Percentiles rank a stretch among this genome's conserved stretches.
Evolutionary conservation across 1,139 yeast genomes (phyloP).

Genomic region (Schwanniomyces etchellsii): DNA sequence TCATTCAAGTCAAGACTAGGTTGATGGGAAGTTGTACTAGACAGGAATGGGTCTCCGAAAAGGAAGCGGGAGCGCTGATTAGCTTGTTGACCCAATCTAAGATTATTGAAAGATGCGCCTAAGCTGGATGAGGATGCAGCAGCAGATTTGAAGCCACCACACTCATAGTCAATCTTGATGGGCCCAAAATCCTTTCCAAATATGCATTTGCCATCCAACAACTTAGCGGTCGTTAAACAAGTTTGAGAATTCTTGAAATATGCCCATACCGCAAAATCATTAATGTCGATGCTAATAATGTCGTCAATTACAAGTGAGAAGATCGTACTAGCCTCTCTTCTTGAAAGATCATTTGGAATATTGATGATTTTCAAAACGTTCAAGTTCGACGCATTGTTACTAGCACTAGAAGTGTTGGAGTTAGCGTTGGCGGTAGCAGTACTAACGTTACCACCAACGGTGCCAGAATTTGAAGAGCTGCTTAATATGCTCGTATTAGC

Average conservation of each 20-base stretch:
- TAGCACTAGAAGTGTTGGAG: background rate
- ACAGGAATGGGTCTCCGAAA: constrained; percentile 58
- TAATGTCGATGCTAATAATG: constrained; percentile 51
- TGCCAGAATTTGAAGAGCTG: constrained; percentile 1
- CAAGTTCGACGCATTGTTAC: constrained; percentile 2
- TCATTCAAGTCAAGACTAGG: constrained; percentile 26
- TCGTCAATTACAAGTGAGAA: constrained; percentile 81
- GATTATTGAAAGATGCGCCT: constrained; percentile 15
- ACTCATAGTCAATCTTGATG: constrained; percentile 46
- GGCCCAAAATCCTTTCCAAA: constrained; percentile 59
- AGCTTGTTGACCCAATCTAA: constrained; percentile 12
- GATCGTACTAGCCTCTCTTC: constrained; percentile 71
- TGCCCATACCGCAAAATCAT: constrained; percentile 49
- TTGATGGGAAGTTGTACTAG: constrained; percentile 4
- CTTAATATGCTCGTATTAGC: background rate
- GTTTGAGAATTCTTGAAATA: constrained; percentile 59
- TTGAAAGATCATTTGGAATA: constrained; percentile 66
- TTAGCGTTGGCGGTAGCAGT: constrained; percentile 3
- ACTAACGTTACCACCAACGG: constrained; percentile 1
- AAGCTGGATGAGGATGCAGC: constrained; percentile 9
- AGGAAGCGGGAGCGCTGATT: constrained; percentile 63
- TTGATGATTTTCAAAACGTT: constrained; percentile 43
- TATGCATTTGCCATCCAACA: constrained; percentile 58
- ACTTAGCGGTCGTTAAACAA: constrained; percentile 66
- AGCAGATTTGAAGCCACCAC: constrained; percentile 8